Evolutionary conservation across 352 stramenopile genomes (phyloP), one percentile per base, ranked within the genome.

Genomic region (Peronosclerospora sorghi): DNA sequence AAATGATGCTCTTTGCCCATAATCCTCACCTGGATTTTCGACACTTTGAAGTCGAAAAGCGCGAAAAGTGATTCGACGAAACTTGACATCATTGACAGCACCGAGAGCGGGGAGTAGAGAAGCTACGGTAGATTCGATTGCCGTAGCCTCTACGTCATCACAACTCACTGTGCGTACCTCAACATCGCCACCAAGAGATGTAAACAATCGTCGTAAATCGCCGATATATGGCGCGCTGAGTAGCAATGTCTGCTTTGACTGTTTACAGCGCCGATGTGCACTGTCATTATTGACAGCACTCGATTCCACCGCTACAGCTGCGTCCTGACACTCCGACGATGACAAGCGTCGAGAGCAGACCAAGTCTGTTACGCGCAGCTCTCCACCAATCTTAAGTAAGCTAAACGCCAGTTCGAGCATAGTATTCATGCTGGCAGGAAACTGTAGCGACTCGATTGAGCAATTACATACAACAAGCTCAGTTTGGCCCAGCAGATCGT

Each of bases 391-490:
- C 17, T 64, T 64, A 0, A 84, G 40, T 18, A 76, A 23, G 32
- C 36, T 42, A 42, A 56, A 68, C 10, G 54, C 58, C 2, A 61
- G 6, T n/a, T 61, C 35, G 17, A 84, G 40, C 1, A 73, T 35
- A 3, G 38, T 43, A 29, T 59, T 48, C 20, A 67, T 65, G 35
- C 59, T 55, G 0, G 32, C 37, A 17, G 52, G 34, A 36, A 52
- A 51, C 20, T 50, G 46, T 13, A 60, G 41, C 2, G 37, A 45
- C 21, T 71, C 67, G 15, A 78, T 66, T 9, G 72, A 70, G 37
- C 72, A 81, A 41, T 72, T 79, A 37, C 73, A 48, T 23, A 73
- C 27, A 20, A 67, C 68, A 13, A 83, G 8, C 29, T 71, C 57
- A 20, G 36, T 30, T 24, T 45, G 27, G 3, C 43, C 49, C 32